phyloP scores from a whole-genome alignment of 225 moss, liverwort and hornwort genomes.

The Polytrichum formosum region DNA sequence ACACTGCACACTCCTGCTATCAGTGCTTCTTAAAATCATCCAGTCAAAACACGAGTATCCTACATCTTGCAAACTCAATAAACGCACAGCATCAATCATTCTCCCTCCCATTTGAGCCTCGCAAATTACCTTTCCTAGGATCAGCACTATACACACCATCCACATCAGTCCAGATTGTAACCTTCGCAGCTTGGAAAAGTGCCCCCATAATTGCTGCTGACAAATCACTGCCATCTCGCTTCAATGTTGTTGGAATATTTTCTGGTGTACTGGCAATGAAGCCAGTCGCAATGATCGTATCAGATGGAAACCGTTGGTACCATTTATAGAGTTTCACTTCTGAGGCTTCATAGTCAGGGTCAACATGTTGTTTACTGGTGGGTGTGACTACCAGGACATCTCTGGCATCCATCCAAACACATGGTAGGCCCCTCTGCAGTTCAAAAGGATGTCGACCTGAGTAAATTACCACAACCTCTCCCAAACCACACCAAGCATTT shows the following conservation, averaged over 20 bases:
- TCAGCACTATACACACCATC: constrained; percentile 96
- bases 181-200: constrained; percentile 70
- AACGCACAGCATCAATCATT: too few relatives aligned
- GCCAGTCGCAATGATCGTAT: constrained; percentile 83
- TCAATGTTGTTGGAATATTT: constrained; percentile 86
- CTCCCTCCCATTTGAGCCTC: too few relatives aligned
- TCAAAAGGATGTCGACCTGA: background rate
- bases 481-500: too few relatives aligned
- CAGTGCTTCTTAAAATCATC: too few relatives aligned
- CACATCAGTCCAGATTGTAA: constrained; percentile 98
- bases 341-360: constrained; percentile 89
- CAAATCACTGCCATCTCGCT: constrained; percentile 98
- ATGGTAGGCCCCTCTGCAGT: constrained; percentile 81
- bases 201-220: constrained; percentile 93
- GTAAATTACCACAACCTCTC: too few relatives aligned
- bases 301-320: constrained; percentile 81
- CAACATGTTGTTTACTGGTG: constrained; percentile 69
- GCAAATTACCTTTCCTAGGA: constrained; percentile 78
- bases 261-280: constrained; percentile 90
- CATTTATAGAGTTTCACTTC: constrained; percentile 66
- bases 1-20: too few relatives aligned
- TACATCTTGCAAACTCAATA: too few relatives aligned
- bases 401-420: constrained; percentile 99
- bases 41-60: too few relatives aligned
- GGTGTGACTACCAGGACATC: constrained; percentile 90